Conservation (phyloP, 2,329 filamentous ascomycete species). For the Aspergillus sp. region DNA sequence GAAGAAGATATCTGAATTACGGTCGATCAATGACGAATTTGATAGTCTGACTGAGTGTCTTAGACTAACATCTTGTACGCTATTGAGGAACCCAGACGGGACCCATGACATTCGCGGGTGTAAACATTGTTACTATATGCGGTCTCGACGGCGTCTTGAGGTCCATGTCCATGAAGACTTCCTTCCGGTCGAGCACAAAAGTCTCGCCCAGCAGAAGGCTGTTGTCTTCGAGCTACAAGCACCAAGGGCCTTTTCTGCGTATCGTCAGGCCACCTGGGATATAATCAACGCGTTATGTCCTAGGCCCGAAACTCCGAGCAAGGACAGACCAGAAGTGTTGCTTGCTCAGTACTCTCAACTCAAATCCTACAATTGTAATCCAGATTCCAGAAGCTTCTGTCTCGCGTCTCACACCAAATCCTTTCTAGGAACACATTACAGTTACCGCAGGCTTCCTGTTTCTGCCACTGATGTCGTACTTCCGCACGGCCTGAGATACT, state of each 20-base stretch:
- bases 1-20: slow-evolving; percentile 44
- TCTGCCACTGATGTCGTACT: slow-evolving; percentile 45
- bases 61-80: slow-evolving; percentile 39
- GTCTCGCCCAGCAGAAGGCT: slow-evolving; percentile 35
- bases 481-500: slow-evolving; percentile 47
- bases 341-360: slow-evolving; percentile 38
- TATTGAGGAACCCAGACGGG: slow-evolving; percentile 23
- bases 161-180: slow-evolving; percentile 54
- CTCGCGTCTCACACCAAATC: slow-evolving; percentile 51
- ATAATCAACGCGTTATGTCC: slow-evolving; percentile 43
- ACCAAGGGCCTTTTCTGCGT: slow-evolving; percentile 48
- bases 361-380: slow-evolving; percentile 17
- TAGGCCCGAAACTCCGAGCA: slow-evolving; percentile 13
- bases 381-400: slow-evolving; percentile 24
- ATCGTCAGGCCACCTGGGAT: slow-evolving; percentile 55
- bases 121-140: slow-evolving; percentile 44
- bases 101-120: slow-evolving; percentile 40
- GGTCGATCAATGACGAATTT: slow-evolving; percentile 22
- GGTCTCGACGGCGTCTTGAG: slow-evolving; percentile 36
- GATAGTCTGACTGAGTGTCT: slow-evolving; percentile 39
- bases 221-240: slow-evolving; percentile 54
- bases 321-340: slow-evolving; percentile 22
- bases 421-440: slow-evolving; percentile 51
- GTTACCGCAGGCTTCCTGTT: slow-evolving; percentile 41
- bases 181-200: slow-evolving; percentile 37